Base-by-base conservation (phyloP, 2,329 filamentous ascomycete genomes). In the Parastagonospora nodorum region DNA sequence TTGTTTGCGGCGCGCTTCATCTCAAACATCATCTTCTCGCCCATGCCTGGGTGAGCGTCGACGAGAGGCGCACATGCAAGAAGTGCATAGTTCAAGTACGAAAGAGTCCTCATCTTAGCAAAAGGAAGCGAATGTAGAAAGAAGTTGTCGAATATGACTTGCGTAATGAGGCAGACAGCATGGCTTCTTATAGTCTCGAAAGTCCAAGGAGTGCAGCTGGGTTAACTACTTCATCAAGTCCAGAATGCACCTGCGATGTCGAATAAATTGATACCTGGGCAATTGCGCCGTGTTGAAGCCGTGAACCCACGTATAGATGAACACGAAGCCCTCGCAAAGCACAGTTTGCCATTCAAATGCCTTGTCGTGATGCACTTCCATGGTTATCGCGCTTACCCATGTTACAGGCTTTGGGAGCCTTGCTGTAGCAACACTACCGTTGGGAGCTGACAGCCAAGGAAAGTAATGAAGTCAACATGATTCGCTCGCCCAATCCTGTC, bases 21-120 rank as follows among this genome's bases (percentile, higher is more conserved):
- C 8, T 68, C 58, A 10, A 42, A 36, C 50, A 68, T 57, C 2
- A 68, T 53, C 4, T 56, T 55, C 9, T 61, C 60, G 10, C 54
- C 58, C 66, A 71, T 71, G 24, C 67, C 67, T n/a, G 67, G 68
- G 27, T 69, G 60, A 36, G 68, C 63, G 29, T 58, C 42, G 2
- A 52, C 39, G 14, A 55, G 24, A 4, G 58, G 43, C 12, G 56
- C 15, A 35, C 45, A 55, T 30, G 52, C 50, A 7, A 64, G 37
- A 12, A 67, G 53, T 7, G 48, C 58, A 58, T 64, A 60, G 39
- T 53, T 55, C 6, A 67, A 48, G 36, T 57, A 53, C 8, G 47
- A 53, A 12, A 58, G 24, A 33, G 43, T 33, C 39, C 45, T 54
- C 50, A 55, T 59, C 12, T 45, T 47, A 30, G 9, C 15, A 6